Evolutionary conservation across 208 protist species (phyloP).

Genomic region (Leishmania aethiopica): DNA sequence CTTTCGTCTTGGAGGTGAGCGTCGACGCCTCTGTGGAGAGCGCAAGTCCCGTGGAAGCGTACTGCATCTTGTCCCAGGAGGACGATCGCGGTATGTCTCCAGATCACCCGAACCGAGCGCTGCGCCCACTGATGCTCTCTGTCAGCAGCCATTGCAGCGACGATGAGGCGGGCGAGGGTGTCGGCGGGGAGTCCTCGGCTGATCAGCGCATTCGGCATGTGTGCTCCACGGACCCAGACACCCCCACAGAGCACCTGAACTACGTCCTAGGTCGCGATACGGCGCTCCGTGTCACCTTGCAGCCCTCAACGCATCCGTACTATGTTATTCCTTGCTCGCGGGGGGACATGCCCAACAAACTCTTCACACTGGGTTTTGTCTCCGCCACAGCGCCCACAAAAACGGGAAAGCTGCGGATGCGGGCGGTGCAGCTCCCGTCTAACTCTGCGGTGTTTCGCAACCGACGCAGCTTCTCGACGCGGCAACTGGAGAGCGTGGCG

Average conservation of each 20-base stretch:
- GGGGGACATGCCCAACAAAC: constrained; percentile 27
- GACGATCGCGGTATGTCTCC: constrained; percentile 53
- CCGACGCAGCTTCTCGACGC: constrained; percentile 15
- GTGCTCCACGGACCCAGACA: constrained; percentile 43
- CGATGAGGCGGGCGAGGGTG: constrained; percentile 28
- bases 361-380: constrained; percentile 47
- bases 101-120: constrained; percentile 30
- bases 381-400: constrained; percentile 27
- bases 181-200: constrained; percentile 23
- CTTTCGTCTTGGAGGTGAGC: constrained; percentile 45
- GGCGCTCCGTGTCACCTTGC: constrained; percentile 43
- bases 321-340: constrained; percentile 56
- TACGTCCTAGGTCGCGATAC: constrained; percentile 56
- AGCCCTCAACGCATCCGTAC: constrained; percentile 42
- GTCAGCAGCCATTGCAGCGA: constrained; percentile 15
- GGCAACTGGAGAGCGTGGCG: neutral
- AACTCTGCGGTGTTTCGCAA: constrained; percentile 38
- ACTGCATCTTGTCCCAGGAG: constrained; percentile 59
- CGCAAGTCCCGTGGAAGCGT: constrained; percentile 30
- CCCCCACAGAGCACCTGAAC: constrained; percentile 35
- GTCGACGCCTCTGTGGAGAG: constrained; percentile 15
- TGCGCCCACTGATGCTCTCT: constrained; percentile 49
- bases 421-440: constrained; percentile 29
- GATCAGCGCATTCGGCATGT: constrained; percentile 26
- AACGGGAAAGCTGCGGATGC: constrained; percentile 34